These are phyloP conservation scores for Amanita pseudoporphyria DNA, from an alignment of 768 basidiomycete genomes.

Conservation along the genomic window DNA sequence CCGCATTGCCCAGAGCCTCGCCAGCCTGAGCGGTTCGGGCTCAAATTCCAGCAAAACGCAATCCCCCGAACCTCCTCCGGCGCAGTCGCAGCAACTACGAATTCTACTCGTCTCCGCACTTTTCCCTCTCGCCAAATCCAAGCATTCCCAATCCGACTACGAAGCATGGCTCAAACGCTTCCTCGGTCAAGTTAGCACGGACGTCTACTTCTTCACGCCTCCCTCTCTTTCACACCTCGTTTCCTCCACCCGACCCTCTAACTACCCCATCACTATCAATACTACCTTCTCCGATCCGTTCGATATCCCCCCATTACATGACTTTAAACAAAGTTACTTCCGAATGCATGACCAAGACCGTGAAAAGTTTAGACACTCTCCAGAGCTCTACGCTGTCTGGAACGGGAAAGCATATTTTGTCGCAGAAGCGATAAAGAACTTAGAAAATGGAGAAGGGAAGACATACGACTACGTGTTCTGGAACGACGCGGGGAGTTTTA, in stretches of 20 bases:
- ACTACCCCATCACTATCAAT: conserved; percentile 30
- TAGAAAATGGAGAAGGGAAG: conserved; percentile 15
- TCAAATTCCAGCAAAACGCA: no score
- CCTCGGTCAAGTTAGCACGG: conserved; percentile 32
- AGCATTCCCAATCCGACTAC: conserved; percentile 39
- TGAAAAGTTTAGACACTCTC: conserved; percentile 30
- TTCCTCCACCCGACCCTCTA: conserved; percentile 19
- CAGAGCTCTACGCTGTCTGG: conserved; percentile 47
- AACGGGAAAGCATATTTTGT: conserved; percentile 45
- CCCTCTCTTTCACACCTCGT: conserved; percentile 26
- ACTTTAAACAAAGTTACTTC: conserved; percentile 23
- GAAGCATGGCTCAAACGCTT: conserved; percentile 34
- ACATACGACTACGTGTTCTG: conserved; percentile 47
- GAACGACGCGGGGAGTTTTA: conserved; percentile 48
- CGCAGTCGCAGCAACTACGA: conserved; percentile 6
- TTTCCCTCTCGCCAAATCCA: conserved; percentile 40
- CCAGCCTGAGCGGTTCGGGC: no score
- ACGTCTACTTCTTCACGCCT: conserved; percentile 46
- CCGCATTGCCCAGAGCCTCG: no score
- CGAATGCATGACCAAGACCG: conserved; percentile 36
- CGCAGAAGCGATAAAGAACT: conserved; percentile 26
- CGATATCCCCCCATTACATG: conserved; percentile 34
- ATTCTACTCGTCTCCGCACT: conserved; percentile 48
- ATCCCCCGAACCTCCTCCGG: no score
- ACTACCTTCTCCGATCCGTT: conserved; percentile 37